Conservation (phyloP, 371 early-diverging fungal species). For the Entomophthora muscae region DNA sequence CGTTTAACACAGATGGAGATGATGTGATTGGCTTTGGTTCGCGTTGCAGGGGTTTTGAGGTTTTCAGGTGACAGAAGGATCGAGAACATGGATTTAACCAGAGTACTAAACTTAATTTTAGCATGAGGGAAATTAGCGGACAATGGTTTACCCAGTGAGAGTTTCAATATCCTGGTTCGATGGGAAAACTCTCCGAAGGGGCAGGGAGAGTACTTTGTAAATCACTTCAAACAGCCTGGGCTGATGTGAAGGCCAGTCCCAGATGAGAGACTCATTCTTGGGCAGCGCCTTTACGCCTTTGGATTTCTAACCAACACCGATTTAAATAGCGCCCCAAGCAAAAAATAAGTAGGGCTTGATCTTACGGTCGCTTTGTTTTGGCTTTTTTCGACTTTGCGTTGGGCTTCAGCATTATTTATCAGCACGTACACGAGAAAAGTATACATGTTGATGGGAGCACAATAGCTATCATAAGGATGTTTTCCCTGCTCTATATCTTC, state of each 20-base stretch:
- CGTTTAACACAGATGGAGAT: conserved; percentile 37
- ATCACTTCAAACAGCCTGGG: neutral
- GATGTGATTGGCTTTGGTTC: conserved; percentile 11
- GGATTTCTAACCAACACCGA: neutral
- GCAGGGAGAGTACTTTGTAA: neutral
- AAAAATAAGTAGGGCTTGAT: neutral
- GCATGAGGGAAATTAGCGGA: neutral
- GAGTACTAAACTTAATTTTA: neutral
- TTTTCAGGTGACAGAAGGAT: neutral
- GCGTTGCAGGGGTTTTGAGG: conserved; percentile 7
- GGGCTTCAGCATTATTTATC: neutral
- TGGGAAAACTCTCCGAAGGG: neutral
- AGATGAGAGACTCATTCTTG: neutral
- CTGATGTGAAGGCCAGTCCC: neutral
- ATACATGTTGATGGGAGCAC: neutral
- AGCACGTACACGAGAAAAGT: neutral
- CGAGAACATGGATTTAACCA: neutral
- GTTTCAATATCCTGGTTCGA: neutral
- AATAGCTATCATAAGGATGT: neutral
- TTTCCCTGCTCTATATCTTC: neutral
- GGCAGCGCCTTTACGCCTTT: neutral
- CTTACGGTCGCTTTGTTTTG: neutral
- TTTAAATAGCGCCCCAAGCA: neutral
- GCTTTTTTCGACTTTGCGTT: neutral
- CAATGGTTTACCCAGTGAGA: neutral